Base-by-base conservation (phyloP, 208 protist species). In the Trichomonas tenax region DNA sequence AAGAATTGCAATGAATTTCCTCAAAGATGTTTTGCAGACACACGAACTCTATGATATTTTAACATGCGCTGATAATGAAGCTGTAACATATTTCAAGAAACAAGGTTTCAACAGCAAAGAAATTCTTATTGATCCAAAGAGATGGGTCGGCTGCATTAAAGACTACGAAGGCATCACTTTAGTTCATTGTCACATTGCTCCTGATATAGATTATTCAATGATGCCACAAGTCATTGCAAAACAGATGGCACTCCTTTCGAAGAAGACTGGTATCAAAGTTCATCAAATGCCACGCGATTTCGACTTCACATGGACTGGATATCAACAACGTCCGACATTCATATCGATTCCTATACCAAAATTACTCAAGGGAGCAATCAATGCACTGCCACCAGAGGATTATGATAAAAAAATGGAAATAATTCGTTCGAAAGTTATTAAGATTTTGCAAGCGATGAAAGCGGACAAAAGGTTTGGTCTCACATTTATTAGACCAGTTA, bases 1-100 rank as follows among this genome's bases (percentile, higher is more conserved):
- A 82, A 97, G 97, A 23, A 95, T 97, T 17, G 41, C 98, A 44
- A 98, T 98, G 97, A 98, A 98, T 96, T 96, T 98, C 49, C 82
- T 98, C n/a, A 98, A 98, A 97, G 96, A 97, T 44, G 81, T 96
- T 41, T 44, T 96, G 14, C 98, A 98, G 96, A 96, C 82, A 38
- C 82, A 96, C 10, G 96, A 96, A 34, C 96, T 98, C 21, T 96
- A 97, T 31, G 97, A 98, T 93, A 98, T 98, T n/a, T 96, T 99
- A 10, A 99, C 98, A 0, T 99, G 98, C 96, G 98, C 98, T 0
- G 98, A 99, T 97, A 99, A 98, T 90, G 97, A 97, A 96, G 98
- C 98, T 1, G 98, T 98, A 82, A 98, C 98, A 38, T 99, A 98
- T 96, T 98, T 98, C 96, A 97, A 98, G 81, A 98, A 98, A 96